Conservation (phyloP, 2,329 filamentous ascomycete species). For the Grosmannia clavigera region DNA sequence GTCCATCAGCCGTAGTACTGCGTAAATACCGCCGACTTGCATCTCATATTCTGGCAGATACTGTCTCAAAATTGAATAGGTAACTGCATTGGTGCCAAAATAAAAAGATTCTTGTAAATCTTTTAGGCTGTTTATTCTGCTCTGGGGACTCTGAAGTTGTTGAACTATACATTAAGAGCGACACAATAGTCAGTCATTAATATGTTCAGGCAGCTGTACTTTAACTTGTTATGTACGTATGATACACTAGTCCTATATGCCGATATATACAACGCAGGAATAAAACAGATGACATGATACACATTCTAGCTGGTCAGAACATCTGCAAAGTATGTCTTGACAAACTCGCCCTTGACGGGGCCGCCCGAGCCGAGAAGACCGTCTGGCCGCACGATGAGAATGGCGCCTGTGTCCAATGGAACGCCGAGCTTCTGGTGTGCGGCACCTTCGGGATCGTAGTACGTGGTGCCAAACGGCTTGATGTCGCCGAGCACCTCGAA, state of each 20-base stretch:
- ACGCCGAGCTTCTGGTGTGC: conserved; percentile 18
- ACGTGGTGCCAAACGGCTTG: conserved; percentile 34
- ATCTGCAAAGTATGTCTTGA: conserved; percentile 11
- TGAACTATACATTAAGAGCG: too few relatives aligned
- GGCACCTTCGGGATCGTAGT: conserved; percentile 31
- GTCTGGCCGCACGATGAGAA: conserved; percentile 18
- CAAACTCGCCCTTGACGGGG: conserved; percentile 5
- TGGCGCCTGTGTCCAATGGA: conserved; percentile 11
- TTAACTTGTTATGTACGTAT: too few relatives aligned
- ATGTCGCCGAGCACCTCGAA: conserved; percentile 27
- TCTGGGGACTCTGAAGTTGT: too few relatives aligned
- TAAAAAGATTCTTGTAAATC: too few relatives aligned
- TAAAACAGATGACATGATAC: not conserved
- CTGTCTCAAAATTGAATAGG: too few relatives aligned
- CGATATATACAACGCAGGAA: not conserved
- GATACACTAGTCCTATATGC: not conserved
- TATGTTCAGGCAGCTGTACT: too few relatives aligned
- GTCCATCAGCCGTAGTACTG: not conserved
- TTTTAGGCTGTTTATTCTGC: too few relatives aligned
- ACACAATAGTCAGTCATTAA: too few relatives aligned
- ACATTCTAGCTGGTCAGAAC: conserved; percentile 1
- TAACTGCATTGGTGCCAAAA: too few relatives aligned
- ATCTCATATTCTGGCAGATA: too few relatives aligned
- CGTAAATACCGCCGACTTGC: not conserved
- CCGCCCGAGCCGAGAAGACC: conserved; percentile 12